Conservation (phyloP, 495 filamentous ascomycete species). For the Emericellopsis terricola region DNA sequence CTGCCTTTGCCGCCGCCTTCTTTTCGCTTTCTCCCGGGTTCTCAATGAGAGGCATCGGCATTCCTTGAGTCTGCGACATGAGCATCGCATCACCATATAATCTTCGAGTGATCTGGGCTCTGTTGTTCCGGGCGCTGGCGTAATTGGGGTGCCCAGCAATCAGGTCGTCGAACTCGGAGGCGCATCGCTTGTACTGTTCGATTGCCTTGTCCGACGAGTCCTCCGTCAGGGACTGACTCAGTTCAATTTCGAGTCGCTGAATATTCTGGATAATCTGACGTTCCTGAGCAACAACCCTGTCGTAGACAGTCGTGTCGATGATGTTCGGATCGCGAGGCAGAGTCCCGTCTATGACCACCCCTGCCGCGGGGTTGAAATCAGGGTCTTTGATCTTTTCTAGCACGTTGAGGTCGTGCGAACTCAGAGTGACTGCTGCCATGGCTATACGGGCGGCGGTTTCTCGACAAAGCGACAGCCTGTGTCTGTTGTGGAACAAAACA, state of each 20-base stretch:
- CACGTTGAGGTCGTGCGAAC: conserved; percentile 49
- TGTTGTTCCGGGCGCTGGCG: conserved; percentile 58
- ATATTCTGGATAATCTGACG: conserved; percentile 29
- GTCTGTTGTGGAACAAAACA: no score
- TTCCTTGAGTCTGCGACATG: conserved; percentile 8
- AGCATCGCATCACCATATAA: conserved; percentile 32
- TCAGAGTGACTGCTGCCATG: conserved; percentile 37
- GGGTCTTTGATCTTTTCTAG: conserved; percentile 68
- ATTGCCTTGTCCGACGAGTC: conserved; percentile 8
- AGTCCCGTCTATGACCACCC: conserved; percentile 32
- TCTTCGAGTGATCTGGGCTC: conserved; percentile 51
- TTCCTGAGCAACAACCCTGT: conserved; percentile 21
- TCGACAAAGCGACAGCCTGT: no score
- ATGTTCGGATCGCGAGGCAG: conserved; percentile 46
- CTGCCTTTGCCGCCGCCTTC: conserved; percentile 14
- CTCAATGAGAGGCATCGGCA: conserved; percentile 12
- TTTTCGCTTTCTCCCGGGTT: conserved; percentile 12
- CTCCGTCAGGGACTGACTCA: conserved; percentile 4
- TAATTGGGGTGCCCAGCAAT: conserved; percentile 44
- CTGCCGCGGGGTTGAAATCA: conserved; percentile 40
- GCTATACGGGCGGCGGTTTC: no score
- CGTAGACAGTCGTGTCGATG: conserved; percentile 15
- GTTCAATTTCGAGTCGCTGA: conserved; percentile 26
- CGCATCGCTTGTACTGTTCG: conserved; percentile 19
- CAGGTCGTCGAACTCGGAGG: conserved; percentile 30